Percentiles rank a stretch among this genome's conserved stretches.
These are phyloP conservation scores for Penicillium pancosmium DNA, from an alignment of 495 filamentous ascomycete species.

Conservation along the genomic window DNA sequence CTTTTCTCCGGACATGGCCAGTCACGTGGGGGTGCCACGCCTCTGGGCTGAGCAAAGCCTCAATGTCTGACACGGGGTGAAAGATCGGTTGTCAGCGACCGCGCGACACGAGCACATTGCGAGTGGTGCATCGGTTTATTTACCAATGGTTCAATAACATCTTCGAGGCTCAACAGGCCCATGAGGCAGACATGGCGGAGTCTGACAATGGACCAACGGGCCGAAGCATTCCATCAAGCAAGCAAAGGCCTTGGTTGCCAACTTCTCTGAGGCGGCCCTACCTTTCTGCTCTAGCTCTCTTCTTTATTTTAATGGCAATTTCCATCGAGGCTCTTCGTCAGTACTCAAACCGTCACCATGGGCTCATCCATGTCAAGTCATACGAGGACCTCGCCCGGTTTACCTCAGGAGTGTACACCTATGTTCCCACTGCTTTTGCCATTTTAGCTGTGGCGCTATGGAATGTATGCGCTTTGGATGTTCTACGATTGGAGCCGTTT, in stretches of 20 bases:
- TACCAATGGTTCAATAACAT: background rate
- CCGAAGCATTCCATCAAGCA: background rate
- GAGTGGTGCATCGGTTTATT: too few species aligned
- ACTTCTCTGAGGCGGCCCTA: constrained; percentile 19
- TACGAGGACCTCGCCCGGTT: constrained; percentile 11
- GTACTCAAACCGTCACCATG: constrained; percentile 19
- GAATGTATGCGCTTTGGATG: constrained; percentile 26
- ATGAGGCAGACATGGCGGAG: constrained; percentile 4
- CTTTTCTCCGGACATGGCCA: too few species aligned
- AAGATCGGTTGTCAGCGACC: too few species aligned
- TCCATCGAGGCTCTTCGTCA: constrained; percentile 21
- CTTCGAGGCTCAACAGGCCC: background rate
- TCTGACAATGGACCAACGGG: constrained; percentile 2
- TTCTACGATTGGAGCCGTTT: constrained; percentile 31
- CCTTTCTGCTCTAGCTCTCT: constrained; percentile 17
- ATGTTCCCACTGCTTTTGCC: constrained; percentile 26
- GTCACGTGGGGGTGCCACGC: too few species aligned
- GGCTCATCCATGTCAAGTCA: constrained; percentile 18
- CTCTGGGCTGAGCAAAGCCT: too few species aligned
- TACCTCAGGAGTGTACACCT: constrained; percentile 20
- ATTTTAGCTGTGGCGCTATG: constrained; percentile 23
- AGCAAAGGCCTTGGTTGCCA: constrained; percentile 14
- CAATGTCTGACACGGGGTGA: too few species aligned
- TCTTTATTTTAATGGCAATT: constrained; percentile 19
- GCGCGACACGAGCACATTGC: too few species aligned